Percentiles rank a stretch among this genome's conserved stretches.
These are phyloP conservation scores for Entrophospora sp. DNA, from an alignment of 192 early-diverging fungal species.

Conservation along the genomic window DNA sequence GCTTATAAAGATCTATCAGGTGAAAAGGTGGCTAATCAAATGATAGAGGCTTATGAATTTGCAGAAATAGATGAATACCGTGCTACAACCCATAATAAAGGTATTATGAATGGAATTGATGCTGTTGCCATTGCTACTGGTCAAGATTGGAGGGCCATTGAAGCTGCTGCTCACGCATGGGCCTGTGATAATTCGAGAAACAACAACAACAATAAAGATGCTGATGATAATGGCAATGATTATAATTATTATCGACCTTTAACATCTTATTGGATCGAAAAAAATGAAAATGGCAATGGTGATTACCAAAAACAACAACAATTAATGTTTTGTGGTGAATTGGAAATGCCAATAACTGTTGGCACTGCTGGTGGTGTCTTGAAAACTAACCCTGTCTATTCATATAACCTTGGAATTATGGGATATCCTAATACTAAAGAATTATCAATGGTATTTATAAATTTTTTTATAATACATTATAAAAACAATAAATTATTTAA, in stretches of 20 bases:
- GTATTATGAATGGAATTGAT: conserved; percentile 77
- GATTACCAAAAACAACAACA: conserved; percentile 25
- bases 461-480: not conserved
- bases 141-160: conserved; percentile 73
- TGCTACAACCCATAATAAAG: conserved; percentile 72
- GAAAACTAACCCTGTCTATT: conserved; percentile 62
- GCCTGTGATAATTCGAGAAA: conserved; percentile 27
- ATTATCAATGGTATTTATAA: conserved; percentile 42
- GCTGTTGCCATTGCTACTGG: conserved; percentile 68
- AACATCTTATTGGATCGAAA: conserved; percentile 68
- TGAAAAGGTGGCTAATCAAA: conserved; percentile 48
- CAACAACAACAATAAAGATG: too few relatives aligned
- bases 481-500: not conserved
- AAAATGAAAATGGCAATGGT: conserved; percentile 25
- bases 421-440: conserved; percentile 52
- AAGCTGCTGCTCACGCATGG: conserved; percentile 63
- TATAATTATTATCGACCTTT: conserved; percentile 49
- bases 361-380: conserved; percentile 70
- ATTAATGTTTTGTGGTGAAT: conserved; percentile 52
- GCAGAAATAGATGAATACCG: conserved; percentile 61
- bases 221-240: conserved; percentile 11
- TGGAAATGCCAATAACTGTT: conserved; percentile 61
- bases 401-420: conserved; percentile 57
- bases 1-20: conserved; percentile 59
- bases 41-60: conserved; percentile 64